Evolutionary conservation across 805 yeast species (phyloP).

Genomic region (Kluyveromyces siamensis): DNA sequence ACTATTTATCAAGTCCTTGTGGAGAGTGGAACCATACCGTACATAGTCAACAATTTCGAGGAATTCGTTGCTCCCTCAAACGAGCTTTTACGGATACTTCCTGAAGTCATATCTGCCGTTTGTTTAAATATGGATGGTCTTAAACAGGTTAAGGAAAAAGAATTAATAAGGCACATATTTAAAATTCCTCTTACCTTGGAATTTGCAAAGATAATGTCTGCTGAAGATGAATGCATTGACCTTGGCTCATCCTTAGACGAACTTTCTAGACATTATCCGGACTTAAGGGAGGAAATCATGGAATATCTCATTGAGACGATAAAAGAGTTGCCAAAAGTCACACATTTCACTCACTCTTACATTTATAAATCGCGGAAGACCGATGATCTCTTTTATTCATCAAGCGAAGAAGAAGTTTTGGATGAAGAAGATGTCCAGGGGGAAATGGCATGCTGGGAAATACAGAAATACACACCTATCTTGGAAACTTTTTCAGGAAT

Average conservation of each 20-base stretch:
- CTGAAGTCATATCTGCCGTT: slow-evolving; percentile 75
- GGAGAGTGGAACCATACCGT: slow-evolving; percentile 67
- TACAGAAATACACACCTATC: slow-evolving; percentile 35
- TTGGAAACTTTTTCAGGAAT: slow-evolving; percentile 44
- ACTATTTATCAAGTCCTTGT: slow-evolving; percentile 73
- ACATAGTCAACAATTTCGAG: slow-evolving; percentile 50
- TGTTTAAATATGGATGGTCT: slow-evolving; percentile 71
- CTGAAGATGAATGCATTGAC: slow-evolving; percentile 42
- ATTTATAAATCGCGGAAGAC: slow-evolving; percentile 34
- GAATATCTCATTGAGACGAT: slow-evolving; percentile 40
- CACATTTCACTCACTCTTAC: slow-evolving; percentile 31
- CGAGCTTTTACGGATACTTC: slow-evolving; percentile 50
- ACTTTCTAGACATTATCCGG: slow-evolving; percentile 74
- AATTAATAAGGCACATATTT: slow-evolving; percentile 38
- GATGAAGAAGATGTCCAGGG: slow-evolving; percentile 34
- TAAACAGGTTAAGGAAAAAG: slow-evolving; percentile 37
- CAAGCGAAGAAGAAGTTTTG: slow-evolving; percentile 33
- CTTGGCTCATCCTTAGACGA: slow-evolving; percentile 71
- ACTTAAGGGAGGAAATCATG: slow-evolving; percentile 50
- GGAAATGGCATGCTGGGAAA: slow-evolving; percentile 46
- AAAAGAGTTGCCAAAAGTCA: slow-evolving; percentile 35
- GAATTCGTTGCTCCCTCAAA: slow-evolving; percentile 48
- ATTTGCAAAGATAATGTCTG: slow-evolving; percentile 45
- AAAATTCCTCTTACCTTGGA: slow-evolving; percentile 40
- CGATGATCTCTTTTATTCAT: slow-evolving; percentile 33